phyloP scores from a whole-genome alignment of 2,329 filamentous ascomycete species.

The Xylaria arbuscula region DNA sequence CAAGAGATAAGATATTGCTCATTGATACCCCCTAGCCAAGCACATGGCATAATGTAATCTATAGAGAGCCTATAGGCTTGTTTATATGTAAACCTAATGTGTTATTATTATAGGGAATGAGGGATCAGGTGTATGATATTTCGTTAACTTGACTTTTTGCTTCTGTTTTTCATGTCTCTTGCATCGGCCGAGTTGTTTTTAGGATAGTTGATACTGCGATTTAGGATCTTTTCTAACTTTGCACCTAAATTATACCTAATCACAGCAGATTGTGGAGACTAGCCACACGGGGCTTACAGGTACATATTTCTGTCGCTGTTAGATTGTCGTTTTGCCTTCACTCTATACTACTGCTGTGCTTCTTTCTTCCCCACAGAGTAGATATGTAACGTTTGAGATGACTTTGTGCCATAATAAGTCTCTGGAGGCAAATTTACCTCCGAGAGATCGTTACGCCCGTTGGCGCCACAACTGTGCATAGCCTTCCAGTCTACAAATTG shows the following conservation, averaged over 20 bases:
- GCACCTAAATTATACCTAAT: too few relatives aligned
- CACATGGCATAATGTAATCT: conserved; percentile 12
- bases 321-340: too few relatives aligned
- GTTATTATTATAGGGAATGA: background rate
- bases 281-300: too few relatives aligned
- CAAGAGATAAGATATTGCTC: background rate
- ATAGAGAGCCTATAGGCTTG: conserved; percentile 1
- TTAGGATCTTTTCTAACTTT: too few relatives aligned
- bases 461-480: background rate
- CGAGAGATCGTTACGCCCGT: background rate
- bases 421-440: background rate
- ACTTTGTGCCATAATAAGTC: too few relatives aligned
- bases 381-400: too few relatives aligned
- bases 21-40: conserved; percentile 6
- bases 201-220: too few relatives aligned
- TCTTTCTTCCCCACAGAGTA: too few relatives aligned
- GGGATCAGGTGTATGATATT: background rate
- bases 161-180: background rate
- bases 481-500: background rate
- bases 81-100: conserved; percentile 25
- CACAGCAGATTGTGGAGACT: too few relatives aligned
- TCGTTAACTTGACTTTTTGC: background rate
- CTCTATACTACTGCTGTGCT: too few relatives aligned
- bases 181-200: background rate
- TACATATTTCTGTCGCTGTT: too few relatives aligned